Conservation (phyloP, 352 stramenopile genomes). For the Phytophthora macrochlamydospora region DNA sequence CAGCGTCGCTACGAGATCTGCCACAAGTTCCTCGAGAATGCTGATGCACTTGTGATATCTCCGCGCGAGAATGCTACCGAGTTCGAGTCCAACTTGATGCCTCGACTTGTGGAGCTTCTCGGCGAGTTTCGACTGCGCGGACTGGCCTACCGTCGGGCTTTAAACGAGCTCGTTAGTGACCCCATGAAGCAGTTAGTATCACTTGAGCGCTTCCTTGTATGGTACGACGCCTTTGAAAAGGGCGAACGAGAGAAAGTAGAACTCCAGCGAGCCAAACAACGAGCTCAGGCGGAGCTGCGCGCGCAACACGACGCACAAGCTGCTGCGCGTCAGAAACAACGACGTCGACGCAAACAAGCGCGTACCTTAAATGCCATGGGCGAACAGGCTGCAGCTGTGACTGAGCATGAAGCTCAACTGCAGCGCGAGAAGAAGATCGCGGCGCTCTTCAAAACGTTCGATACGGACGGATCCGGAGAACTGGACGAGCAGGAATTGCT, state of each 20-base stretch:
- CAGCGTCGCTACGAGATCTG: slow-evolving; percentile 31
- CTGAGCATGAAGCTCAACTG: slow-evolving; percentile 34
- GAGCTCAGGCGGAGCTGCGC: slow-evolving; percentile 46
- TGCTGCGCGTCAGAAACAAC: slow-evolving; percentile 34
- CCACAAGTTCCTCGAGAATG: slow-evolving; percentile 51
- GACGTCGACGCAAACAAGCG: slow-evolving; percentile 43
- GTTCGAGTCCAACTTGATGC: slow-evolving; percentile 66
- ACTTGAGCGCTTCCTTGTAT: slow-evolving; percentile 53
- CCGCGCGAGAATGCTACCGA: background rate
- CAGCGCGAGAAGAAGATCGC: slow-evolving; percentile 38
- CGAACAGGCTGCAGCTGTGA: slow-evolving; percentile 41
- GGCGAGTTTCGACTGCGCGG: slow-evolving; percentile 62
- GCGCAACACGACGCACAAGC: slow-evolving; percentile 38
- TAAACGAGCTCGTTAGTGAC: slow-evolving; percentile 48
- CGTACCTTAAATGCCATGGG: slow-evolving; percentile 37
- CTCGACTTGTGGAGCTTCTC: slow-evolving; percentile 53
- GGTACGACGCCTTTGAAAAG: slow-evolving; percentile 61
- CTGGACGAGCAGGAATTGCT: slow-evolving; percentile 62
- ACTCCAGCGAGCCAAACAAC: slow-evolving; percentile 43
- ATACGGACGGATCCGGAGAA: slow-evolving; percentile 56
- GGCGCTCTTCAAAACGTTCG: slow-evolving; percentile 63
- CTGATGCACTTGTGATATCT: slow-evolving; percentile 34
- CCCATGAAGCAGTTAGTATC: slow-evolving; percentile 47
- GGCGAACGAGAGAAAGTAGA: slow-evolving; percentile 53
- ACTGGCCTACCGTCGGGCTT: slow-evolving; percentile 50